Evolutionary conservation across 148 eudicot genomes (phyloP).

Genomic region (Rhododendron kiyosumense): DNA sequence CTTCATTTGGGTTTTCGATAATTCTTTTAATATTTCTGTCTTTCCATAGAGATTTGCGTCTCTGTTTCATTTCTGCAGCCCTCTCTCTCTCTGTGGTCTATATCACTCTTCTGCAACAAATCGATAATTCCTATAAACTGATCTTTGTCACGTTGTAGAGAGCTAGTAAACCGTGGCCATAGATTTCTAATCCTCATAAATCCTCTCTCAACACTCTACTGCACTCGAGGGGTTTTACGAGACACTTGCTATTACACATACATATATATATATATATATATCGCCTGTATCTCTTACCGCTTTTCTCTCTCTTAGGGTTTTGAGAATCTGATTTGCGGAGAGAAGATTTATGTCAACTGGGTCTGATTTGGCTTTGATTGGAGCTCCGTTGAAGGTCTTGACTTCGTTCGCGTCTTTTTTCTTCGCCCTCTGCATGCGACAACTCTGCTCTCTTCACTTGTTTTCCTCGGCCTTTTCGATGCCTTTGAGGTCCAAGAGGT

Average conservation of each 20-base stretch:
- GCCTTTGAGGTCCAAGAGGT: conserved; percentile 91
- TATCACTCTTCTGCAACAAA: not conserved
- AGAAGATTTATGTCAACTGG: conserved; percentile 40
- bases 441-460: conserved; percentile 38
- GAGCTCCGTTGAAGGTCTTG: conserved; percentile 42
- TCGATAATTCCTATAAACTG: not conserved
- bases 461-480: conserved; percentile 59
- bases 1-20: not conserved
- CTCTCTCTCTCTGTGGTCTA: not conserved
- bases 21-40: not conserved
- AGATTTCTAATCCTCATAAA: conserved; percentile 27
- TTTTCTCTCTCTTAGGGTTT: conserved; percentile 14
- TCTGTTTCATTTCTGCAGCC: not conserved
- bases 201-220: not conserved
- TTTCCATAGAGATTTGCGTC: conserved; percentile 13
- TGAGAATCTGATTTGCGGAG: not conserved
- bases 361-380: conserved; percentile 36
- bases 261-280: not conserved
- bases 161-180: conserved; percentile 21
- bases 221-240: not conserved
- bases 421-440: conserved; percentile 20
- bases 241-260: not conserved
- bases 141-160: conserved; percentile 14
- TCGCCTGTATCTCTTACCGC: not conserved
- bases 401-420: conserved; percentile 13